Evolutionary conservation across 495 filamentous ascomycete genomes (phyloP), one percentile per base, ranked within the genome.

Genomic region (Aspergillus panamensis): DNA sequence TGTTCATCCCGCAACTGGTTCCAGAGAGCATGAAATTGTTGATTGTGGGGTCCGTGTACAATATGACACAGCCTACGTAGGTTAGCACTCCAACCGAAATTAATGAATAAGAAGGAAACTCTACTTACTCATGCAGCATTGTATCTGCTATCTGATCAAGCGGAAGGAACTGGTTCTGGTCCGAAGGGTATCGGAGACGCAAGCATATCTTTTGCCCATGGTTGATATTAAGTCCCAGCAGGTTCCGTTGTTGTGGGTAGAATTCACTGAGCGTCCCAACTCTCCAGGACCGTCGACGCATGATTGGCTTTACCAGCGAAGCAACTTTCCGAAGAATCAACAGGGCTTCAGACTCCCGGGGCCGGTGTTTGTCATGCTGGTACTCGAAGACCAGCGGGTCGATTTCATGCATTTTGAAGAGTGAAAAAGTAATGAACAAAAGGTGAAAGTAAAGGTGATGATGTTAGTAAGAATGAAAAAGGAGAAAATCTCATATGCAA

Each of bases 251-350:
- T 2, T 80, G 74, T 0, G 93, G 94, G 58, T 87, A 89, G 71
- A 98, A 95, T 69, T 97, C 94, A 25, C 83, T 83, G 14, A 98
- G 82, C 40, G 86, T 83, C 7, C 83, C 82, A 19, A 98, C 90
- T 59, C 73, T 86, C 90, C 92, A 98, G 21, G 77, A 78, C 43
- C 90, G 81, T 50, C 89, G 89, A 59, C 90, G 79, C 93, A 97
- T 97, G 53, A 98, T 89, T 13, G 94, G 94, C 70, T 96, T 98
- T 43, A 97, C 92, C 13, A 96, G 70, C 12, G 91, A 94, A 16
- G 92, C 91, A 20, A 96, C 79, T 70, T 91, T 92, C 59, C 84
- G 87, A 12, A 97, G 79, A 42, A 82, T 83, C n/a, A 84, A 77
- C 12, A 97, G 79, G n/a, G 92, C 94, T 58, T 95, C 90, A 9